Conservation (phyloP, 163 green algal genomes). For the Scenedesmus sp. region DNA sequence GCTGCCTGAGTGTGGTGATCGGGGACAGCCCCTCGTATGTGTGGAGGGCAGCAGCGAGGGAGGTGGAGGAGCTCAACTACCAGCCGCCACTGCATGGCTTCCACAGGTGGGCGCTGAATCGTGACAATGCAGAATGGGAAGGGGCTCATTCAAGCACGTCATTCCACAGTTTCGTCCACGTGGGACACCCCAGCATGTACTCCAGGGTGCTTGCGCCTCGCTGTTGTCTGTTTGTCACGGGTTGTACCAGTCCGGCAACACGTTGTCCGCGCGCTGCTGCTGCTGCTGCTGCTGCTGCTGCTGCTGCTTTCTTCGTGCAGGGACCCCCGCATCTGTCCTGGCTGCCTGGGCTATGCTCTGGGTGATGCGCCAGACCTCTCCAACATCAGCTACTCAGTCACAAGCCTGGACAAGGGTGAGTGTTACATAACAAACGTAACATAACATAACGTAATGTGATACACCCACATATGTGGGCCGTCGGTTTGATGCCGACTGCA, state of each 20-base stretch:
- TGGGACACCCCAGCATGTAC: too few relatives aligned
- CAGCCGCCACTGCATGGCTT: slow-evolving; percentile 24
- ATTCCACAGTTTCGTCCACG: too few relatives aligned
- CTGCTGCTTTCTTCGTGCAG: slow-evolving; percentile 19
- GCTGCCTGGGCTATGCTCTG: slow-evolving; percentile 61
- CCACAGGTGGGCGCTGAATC: slow-evolving; percentile 4
- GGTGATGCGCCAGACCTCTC: slow-evolving; percentile 61
- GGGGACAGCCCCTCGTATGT: slow-evolving; percentile 62
- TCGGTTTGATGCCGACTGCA: too few relatives aligned
- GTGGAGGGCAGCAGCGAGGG: slow-evolving; percentile 40
- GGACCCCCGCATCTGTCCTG: slow-evolving; percentile 61
- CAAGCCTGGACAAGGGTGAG: slow-evolving; percentile 46
- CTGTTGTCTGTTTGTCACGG: background rate
- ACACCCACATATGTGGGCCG: background rate
- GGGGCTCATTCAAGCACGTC: too few relatives aligned
- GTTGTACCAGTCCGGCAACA: too few relatives aligned
- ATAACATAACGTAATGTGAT: background rate
- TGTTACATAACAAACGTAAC: too few relatives aligned
- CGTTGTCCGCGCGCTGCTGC: background rate
- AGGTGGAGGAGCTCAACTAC: slow-evolving; percentile 59
- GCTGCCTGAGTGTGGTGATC: slow-evolving; percentile 49
- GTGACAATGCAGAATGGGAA: too few relatives aligned
- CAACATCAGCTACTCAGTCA: slow-evolving; percentile 59
- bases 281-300: background rate
- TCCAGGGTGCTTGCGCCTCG: background rate